Percentiles rank a stretch among this genome's conserved stretches.
Conservation (phyloP, 139 green algal genomes). For the Tetradesmus obliquus region DNA sequence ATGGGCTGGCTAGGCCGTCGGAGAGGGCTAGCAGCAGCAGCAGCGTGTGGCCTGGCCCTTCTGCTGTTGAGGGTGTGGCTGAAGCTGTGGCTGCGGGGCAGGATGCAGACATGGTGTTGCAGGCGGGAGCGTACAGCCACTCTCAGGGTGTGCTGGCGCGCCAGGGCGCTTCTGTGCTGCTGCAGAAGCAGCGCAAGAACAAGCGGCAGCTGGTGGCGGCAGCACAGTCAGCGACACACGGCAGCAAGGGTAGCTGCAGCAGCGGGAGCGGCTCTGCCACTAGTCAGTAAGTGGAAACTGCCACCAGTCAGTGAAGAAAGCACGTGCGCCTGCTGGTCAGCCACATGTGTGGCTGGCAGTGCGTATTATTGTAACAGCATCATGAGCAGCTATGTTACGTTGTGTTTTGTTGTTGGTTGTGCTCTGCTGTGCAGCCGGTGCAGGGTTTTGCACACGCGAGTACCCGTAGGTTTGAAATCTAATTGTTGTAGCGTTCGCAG, state of each 20-base stretch:
- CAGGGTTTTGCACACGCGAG: too few relatives aligned
- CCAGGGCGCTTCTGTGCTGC: not conserved
- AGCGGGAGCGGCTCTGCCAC: not conserved
- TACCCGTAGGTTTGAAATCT: too few relatives aligned
- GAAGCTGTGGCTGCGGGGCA: not conserved
- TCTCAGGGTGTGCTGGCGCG: not conserved
- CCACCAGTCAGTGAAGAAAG: not conserved
- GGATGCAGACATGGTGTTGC: not conserved
- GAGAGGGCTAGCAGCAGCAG: not conserved
- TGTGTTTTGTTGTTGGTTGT: too few relatives aligned
- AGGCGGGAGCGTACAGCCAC: not conserved
- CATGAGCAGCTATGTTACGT: too few relatives aligned
- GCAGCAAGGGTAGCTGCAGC: conserved; percentile 17
- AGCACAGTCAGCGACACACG: conserved; percentile 8
- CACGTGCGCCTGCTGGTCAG: too few relatives aligned
- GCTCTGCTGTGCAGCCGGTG: too few relatives aligned
- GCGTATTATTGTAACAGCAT: too few relatives aligned
- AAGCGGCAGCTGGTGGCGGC: conserved; percentile 14
- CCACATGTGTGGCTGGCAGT: too few relatives aligned
- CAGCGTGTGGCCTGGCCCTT: not conserved
- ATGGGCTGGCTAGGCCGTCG: not conserved
- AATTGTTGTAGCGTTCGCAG: too few relatives aligned
- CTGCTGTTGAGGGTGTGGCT: not conserved
- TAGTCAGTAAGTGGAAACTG: not conserved
- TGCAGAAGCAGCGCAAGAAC: not conserved